Evolutionary conservation across 2,329 filamentous ascomycete genomes (phyloP).

Genomic region (Diaporthe australafricana): DNA sequence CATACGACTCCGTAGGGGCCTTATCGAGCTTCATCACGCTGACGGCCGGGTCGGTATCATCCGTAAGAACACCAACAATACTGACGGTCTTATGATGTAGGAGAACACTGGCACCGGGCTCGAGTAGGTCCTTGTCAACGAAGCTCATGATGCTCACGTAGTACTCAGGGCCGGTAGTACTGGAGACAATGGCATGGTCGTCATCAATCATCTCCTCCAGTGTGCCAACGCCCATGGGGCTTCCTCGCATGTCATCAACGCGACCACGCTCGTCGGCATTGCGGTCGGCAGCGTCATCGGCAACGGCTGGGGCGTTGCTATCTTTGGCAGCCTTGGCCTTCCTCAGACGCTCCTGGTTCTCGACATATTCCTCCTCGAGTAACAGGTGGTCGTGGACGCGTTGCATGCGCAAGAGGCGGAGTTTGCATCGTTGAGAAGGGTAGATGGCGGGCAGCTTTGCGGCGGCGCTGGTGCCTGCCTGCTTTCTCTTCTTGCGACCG

Average conservation of each 20-base stretch:
- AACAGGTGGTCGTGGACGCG: conserved; percentile 97
- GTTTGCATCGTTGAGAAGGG: conserved; percentile 96
- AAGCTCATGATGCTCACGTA: conserved; percentile 99
- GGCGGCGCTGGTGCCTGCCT: conserved; percentile 90
- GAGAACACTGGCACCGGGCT: conserved; percentile 94
- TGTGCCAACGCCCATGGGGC: conserved; percentile 97
- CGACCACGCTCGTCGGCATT: conserved; percentile 94
- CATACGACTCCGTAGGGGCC: conserved; percentile 97
- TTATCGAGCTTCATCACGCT: conserved; percentile 99
- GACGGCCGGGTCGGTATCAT: conserved; percentile 94
- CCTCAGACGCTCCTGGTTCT: conserved; percentile 96
- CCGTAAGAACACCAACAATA: conserved; percentile 95
- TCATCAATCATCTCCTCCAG: conserved; percentile 99
- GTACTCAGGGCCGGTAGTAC: conserved; percentile 96
- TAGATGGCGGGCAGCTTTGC: conserved; percentile 95
- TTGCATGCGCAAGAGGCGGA: conserved; percentile 97
- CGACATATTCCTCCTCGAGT: conserved; percentile 97
- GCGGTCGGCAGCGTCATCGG: conserved; percentile 81
- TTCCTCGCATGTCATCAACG: conserved; percentile 98
- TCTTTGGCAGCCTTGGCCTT: conserved; percentile 89
- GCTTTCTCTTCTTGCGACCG: conserved; percentile 98
- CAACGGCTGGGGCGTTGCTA: conserved; percentile 71
- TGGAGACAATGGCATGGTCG: conserved; percentile 98
- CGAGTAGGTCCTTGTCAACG: conserved; percentile 97
- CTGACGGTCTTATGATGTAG: conserved; percentile 98